These are phyloP conservation scores for Cryphonectria nitschkei DNA, from an alignment of 2,329 filamentous ascomycete genomes.

Conservation along the genomic window DNA sequence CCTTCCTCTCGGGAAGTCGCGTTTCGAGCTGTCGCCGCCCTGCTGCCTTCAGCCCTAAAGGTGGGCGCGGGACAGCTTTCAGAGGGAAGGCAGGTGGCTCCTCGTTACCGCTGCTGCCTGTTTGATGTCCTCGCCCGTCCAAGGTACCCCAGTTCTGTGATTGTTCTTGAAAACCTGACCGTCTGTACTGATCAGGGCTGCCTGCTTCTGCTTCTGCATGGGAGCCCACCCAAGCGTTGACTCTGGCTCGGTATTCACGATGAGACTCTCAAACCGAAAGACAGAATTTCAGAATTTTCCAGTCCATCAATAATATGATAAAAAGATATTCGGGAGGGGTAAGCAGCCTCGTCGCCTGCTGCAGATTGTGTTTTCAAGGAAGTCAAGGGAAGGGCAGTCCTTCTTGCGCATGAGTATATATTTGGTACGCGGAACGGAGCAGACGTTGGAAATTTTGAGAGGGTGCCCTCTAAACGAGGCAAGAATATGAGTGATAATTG, in stretches of 20 bases:
- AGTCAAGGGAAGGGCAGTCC: no score
- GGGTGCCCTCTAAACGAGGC: no score
- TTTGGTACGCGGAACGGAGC: no score
- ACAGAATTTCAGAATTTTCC: background rate
- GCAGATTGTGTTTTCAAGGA: no score
- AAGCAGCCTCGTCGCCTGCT: no score
- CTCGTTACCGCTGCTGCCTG: background rate
- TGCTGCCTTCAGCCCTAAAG: background rate
- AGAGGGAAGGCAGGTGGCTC: background rate
- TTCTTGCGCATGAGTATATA: no score
- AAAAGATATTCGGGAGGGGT: background rate
- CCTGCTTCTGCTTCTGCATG: no score
- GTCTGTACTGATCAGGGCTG: no score
- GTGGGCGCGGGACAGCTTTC: background rate
- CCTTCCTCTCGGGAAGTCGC: conserved; percentile 16
- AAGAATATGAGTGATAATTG: no score
- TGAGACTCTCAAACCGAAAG: background rate
- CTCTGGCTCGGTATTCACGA: background rate
- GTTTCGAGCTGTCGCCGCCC: conserved; percentile 15
- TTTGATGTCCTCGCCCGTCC: background rate
- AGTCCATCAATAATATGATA: background rate
- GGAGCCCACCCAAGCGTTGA: background rate
- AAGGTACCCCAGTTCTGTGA: background rate
- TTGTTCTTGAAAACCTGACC: no score
- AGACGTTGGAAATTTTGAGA: no score